Base-by-base conservation (phyloP, 306 rosid genomes). In the Geum urbanum region DNA sequence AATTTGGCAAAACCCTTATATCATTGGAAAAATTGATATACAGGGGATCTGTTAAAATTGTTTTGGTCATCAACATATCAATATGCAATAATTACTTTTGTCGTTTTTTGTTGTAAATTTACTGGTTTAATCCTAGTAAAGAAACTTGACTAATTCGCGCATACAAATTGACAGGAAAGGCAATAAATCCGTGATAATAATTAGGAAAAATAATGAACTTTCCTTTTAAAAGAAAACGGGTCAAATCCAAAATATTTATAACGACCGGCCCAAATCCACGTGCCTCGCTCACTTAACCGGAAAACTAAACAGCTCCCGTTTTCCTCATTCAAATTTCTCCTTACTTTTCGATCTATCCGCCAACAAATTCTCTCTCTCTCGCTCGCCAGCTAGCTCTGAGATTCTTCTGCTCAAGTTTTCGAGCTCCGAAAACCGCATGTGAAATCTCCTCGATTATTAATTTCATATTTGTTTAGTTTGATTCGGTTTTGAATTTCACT, bases 291-390 rank as follows among this genome's bases (percentile, higher is more conserved):
- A 24, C 63, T 70, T 18, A 53, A 54, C 40, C 20, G 62, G 62
- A 8, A 55, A 48, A 12, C 22, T 20, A 55, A 56, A 56, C 40
- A 56, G 40, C n/a, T 24, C 62, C n/a, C 40, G n/a, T 12, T 9
- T 9, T 6, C 44, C 44, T 40, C 55, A 76, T 86, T 84, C 78
- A 77, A 84, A 69, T 69, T 24, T 76, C 63, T 45, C 63, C 76
- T 46, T 1, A 2, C 12, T 37, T 76, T 73, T 86, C 69, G 85
- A 66, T 67, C 77, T 67, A 74, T 88, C 91, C 95, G 89, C 91
- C 95, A 76, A 55, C 95, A 71, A 52, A 72, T 63, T 13, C 76
- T 72, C 71, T 52, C 49, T 68, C 51, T 56, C 70, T 69, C 76
- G 49, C 27, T 67, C 69, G 49, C 7, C 58, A 53, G 32, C 58